phyloP scores from a whole-genome alignment of 1,284 basidiomycete species.

The Sanguinoderma infundibulare region DNA sequence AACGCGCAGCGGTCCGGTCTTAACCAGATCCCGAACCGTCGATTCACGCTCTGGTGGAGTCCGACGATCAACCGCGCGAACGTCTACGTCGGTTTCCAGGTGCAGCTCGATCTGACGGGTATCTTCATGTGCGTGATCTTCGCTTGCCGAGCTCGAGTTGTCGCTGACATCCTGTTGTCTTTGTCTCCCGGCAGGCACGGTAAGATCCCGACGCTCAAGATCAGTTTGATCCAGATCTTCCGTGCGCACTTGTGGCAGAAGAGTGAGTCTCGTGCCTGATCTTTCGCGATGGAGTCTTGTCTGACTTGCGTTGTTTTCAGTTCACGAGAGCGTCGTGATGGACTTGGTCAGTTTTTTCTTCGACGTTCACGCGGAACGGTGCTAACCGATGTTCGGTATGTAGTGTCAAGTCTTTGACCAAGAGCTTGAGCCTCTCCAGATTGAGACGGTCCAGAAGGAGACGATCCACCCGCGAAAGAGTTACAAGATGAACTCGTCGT shows the following conservation, averaged over 20 bases:
- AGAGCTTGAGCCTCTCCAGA: conserved; percentile 96
- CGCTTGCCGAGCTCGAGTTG: neutral
- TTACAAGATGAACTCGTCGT: conserved; percentile 99
- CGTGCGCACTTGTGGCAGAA: conserved; percentile 99
- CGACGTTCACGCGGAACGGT: neutral
- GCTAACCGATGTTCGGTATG: neutral
- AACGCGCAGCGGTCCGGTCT: conserved; percentile 97
- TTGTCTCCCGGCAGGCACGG: conserved; percentile 74
- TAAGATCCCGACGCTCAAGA: conserved; percentile 97
- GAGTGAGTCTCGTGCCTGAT: conserved; percentile 57
- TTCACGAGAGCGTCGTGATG: conserved; percentile 94
- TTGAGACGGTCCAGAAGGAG: conserved; percentile 99
- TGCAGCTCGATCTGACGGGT: conserved; percentile 96
- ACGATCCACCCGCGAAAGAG: conserved; percentile 99
- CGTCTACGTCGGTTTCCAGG: conserved; percentile 99
- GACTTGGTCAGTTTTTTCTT: conserved; percentile 72
- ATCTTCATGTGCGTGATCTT: conserved; percentile 73
- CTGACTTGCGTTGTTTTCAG: conserved; percentile 41
- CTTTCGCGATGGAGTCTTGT: neutral
- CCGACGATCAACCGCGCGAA: conserved; percentile 98
- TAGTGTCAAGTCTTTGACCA: conserved; percentile 99
- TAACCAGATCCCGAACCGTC: conserved; percentile 98
- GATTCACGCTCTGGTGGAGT: conserved; percentile 99
- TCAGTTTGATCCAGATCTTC: conserved; percentile 99
- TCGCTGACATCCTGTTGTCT: conserved; percentile 14